Conservation (phyloP, 2,329 filamentous ascomycete species). For the Neofusicoccum parvum region DNA sequence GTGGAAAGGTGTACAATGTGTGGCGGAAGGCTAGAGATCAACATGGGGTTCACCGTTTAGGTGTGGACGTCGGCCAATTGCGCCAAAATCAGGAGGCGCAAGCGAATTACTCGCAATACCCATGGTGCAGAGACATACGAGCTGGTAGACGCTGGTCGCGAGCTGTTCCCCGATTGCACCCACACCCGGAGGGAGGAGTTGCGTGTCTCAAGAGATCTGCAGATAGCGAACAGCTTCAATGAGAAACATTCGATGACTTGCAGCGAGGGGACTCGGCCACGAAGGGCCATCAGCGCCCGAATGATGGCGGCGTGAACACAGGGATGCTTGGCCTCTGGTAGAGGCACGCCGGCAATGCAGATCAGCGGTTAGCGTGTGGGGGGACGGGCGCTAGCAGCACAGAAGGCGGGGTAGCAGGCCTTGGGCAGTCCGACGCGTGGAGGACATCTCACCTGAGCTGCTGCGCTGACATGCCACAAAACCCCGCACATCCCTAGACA, state of each 20-base stretch:
- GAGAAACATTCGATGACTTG: too few relatives aligned
- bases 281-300: not conserved
- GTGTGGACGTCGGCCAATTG: too few relatives aligned
- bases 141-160: not conserved
- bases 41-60: not conserved
- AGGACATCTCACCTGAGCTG: not conserved
- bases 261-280: too few relatives aligned
- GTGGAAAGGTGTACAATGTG: too few relatives aligned
- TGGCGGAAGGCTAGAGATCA: too few relatives aligned
- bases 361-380: slow-evolving; percentile 10
- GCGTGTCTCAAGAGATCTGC: too few relatives aligned
- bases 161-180: not conserved
- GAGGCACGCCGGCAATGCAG: not conserved
- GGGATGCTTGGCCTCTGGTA: not conserved
- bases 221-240: not conserved
- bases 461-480: slow-evolving; percentile 14
- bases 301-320: too few relatives aligned
- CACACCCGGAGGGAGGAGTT: not conserved
- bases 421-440: not conserved
- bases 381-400: slow-evolving; percentile 2
- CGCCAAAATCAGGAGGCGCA: not conserved
- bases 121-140: not conserved
- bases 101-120: not conserved
- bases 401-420: slow-evolving; percentile 3
- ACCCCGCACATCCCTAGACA: slow-evolving; percentile 7